Evolutionary conservation across 163 green algal genomes (phyloP).

Genomic region (Scenedesmus sp.): DNA sequence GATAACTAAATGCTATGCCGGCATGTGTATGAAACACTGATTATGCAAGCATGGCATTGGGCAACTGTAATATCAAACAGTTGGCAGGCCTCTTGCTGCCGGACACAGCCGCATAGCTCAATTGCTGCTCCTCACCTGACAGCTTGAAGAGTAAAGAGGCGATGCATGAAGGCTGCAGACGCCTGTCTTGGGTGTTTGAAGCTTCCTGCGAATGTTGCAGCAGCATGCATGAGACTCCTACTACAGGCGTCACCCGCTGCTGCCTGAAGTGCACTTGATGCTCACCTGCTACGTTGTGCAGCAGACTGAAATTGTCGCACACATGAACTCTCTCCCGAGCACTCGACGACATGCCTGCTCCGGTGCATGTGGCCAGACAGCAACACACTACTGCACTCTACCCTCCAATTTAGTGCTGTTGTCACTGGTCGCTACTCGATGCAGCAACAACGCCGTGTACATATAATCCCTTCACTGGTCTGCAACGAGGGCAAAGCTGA

Average conservation of each 20-base stretch:
- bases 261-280: background rate
- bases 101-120: too few species aligned
- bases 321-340: background rate
- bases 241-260: background rate
- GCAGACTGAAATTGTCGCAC: background rate
- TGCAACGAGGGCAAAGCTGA: background rate
- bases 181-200: background rate
- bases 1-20: background rate
- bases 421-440: background rate
- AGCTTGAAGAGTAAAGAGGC: background rate
- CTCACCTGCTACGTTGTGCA: background rate
- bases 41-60: background rate
- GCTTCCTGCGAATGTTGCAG: background rate
- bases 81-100: too few species aligned
- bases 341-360: background rate
- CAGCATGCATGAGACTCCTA: background rate
- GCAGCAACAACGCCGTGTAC: background rate
- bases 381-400: conserved; percentile 3
- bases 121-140: background rate
- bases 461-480: background rate
- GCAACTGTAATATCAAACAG: too few species aligned
- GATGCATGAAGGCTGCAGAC: background rate
- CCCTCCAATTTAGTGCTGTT: background rate
- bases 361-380: background rate
- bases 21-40: background rate